Evolutionary conservation across 2,329 filamentous ascomycete species (phyloP), one percentile per base, ranked within the genome.

Genomic region (Bimuria novae-zelandiae): DNA sequence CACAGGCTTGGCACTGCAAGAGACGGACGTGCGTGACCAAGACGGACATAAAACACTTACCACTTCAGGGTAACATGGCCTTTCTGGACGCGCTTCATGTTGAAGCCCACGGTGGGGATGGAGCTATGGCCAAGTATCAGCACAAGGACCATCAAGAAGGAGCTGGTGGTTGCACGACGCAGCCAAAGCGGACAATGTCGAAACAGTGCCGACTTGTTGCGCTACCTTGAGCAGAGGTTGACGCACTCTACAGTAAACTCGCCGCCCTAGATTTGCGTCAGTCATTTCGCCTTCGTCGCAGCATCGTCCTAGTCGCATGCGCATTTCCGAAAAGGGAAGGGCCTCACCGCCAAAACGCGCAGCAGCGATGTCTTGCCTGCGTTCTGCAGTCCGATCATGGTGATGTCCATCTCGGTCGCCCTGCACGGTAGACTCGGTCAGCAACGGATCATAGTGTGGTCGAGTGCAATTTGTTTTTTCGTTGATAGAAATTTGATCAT

Each of bases 361-460:
- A 99, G 81, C 70, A 99, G 77, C 57, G 93, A 97, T 33, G 94
- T 97, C 80, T 99, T 99, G 70, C 94, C 94, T 54, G 94, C 94
- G 79, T 97, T 97, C 75, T 99, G 94, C 72, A 99, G 80, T 21
- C 94, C 94, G 74, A 99, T 93, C 89, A 99, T 96, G 65, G 94
- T 97, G 73, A 99, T 93, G 78, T 99, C 94, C 92, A 99, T 97
- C 81, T 99, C 94, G 63, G 92, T 96, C 64, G 93, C 92, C 94
- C 93, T 97, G 57, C 23, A 62, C 47, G 57, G 52, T 48, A 55
- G 52, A 45, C 52, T 30, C 37, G 52, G 54, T 67, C 58, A 69
- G 69, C 61, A 54, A 54, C 49, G 55, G 56, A 36, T 52, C 45
- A 32, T 12, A 42, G 50, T 32, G 44, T 63, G 32, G 49, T 57